Evolutionary conservation across 805 yeast genomes (phyloP).

Genomic region (Jamesozyma gamospora): DNA sequence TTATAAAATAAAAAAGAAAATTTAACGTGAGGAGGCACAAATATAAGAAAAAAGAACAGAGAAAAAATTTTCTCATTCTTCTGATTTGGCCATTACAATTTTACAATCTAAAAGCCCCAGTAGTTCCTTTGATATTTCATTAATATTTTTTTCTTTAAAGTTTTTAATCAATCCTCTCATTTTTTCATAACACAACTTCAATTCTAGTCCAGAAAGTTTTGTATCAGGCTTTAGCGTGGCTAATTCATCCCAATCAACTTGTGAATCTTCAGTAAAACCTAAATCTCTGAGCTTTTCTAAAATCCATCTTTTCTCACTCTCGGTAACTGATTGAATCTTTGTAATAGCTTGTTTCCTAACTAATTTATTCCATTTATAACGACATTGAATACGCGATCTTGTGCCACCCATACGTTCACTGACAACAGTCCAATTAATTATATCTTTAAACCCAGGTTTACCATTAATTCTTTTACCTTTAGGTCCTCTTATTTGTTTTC

Average conservation of each 20-base stretch:
- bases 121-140: conserved; percentile 28
- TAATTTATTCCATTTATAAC: conserved; percentile 89
- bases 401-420: conserved; percentile 84
- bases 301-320: conserved; percentile 43
- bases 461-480: conserved; percentile 16
- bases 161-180: conserved; percentile 46
- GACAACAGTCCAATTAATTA: conserved; percentile 84
- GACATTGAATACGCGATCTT: conserved; percentile 85
- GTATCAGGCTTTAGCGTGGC: conserved; percentile 37
- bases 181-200: conserved; percentile 50
- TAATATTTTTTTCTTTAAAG: conserved; percentile 31
- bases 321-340: conserved; percentile 36
- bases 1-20: no score
- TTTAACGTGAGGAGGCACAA: no score
- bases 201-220: conserved; percentile 52
- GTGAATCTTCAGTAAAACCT: conserved; percentile 33
- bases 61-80: background rate
- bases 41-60: no score
- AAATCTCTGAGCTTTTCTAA: conserved; percentile 37
- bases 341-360: conserved; percentile 46
- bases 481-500: conserved; percentile 9
- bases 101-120: conserved; percentile 8
- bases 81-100: background rate
- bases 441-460: conserved; percentile 28
- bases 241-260: conserved; percentile 46